Evolutionary conservation across 495 filamentous ascomycete genomes (phyloP).

Genomic region (Neurospora intermedia): DNA sequence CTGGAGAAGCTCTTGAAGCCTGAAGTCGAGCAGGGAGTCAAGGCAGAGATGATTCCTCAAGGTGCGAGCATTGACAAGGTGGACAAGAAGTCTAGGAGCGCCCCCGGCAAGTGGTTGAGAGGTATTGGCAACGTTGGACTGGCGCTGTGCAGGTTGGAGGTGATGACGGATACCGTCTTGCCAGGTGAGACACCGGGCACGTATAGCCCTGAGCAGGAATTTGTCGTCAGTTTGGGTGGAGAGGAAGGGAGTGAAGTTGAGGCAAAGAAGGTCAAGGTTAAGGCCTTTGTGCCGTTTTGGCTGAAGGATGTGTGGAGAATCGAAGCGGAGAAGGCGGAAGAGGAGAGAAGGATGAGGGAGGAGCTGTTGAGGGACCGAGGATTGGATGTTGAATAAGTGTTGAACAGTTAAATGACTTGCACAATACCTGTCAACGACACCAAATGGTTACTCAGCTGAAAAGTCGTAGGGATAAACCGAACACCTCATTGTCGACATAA

Average conservation of each 20-base stretch:
- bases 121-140: conserved; percentile 79
- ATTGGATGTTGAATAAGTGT: neutral
- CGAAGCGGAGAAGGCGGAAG: conserved; percentile 1
- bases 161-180: conserved; percentile 67
- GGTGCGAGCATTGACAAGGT: conserved; percentile 30
- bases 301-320: conserved; percentile 29
- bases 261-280: conserved; percentile 51
- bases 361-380: neutral
- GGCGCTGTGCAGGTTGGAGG: conserved; percentile 78
- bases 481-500: no score
- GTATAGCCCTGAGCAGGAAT: conserved; percentile 31
- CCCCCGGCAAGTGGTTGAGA: conserved; percentile 59
- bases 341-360: neutral
- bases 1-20: conserved; percentile 26
- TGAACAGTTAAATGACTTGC: neutral
- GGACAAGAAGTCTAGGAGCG: conserved; percentile 49
- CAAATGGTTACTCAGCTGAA: neutral
- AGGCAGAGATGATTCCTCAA: conserved; percentile 18
- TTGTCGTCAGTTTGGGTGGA: conserved; percentile 26
- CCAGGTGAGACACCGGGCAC: conserved; percentile 51
- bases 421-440: neutral
- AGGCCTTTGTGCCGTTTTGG: conserved; percentile 86
- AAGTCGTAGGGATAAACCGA: no score
- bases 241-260: conserved; percentile 10
- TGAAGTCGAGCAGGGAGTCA: conserved; percentile 6